Percentiles rank a stretch among this genome's conserved stretches.
These are phyloP conservation scores for Cladosporium sp. DNA, from an alignment of 2,329 filamentous ascomycete genomes.

Conservation along the genomic window DNA sequence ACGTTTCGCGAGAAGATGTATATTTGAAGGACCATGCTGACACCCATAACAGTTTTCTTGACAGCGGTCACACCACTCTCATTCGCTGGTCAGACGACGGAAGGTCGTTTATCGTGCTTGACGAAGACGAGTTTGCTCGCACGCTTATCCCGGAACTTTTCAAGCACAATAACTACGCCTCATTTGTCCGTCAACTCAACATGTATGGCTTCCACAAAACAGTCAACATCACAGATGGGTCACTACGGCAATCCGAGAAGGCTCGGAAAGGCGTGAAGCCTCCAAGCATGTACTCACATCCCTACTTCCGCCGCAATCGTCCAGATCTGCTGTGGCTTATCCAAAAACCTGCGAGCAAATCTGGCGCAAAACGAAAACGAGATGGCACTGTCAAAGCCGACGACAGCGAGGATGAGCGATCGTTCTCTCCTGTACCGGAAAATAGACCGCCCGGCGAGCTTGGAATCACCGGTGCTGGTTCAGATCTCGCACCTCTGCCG, in stretches of 20 bases:
- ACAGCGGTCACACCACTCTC: conserved; percentile 88
- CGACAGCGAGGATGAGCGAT: conserved; percentile 69
- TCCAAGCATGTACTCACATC: conserved; percentile 96
- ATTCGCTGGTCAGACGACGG: conserved; percentile 97
- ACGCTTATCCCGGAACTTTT: conserved; percentile 73
- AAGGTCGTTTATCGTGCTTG: conserved; percentile 92
- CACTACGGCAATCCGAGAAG: conserved; percentile 93
- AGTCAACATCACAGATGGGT: conserved; percentile 83
- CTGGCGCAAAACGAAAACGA: conserved; percentile 49
- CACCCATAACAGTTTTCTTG: conserved; percentile 70
- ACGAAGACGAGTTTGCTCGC: conserved; percentile 86
- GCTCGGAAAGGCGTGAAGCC: conserved; percentile 93
- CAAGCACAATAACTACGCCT: conserved; percentile 79
- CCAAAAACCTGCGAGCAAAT: conserved; percentile 82
- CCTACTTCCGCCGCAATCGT: conserved; percentile 89
- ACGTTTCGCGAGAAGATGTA: conserved; percentile 39
- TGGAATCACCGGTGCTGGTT: conserved; percentile 40
- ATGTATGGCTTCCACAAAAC: conserved; percentile 59
- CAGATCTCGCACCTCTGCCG: conserved; percentile 54
- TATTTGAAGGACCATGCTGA: conserved; percentile 22
- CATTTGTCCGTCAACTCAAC: conserved; percentile 69
- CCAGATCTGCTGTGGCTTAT: conserved; percentile 94
- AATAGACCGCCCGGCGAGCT: conserved; percentile 28
- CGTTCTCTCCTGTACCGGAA: conserved; percentile 32
- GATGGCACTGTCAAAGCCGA: conserved; percentile 63